Evolutionary conservation across 1,284 basidiomycete genomes (phyloP), one percentile per base, ranked within the genome.

Genomic region (Leccinum brunneo-olivaceum): DNA sequence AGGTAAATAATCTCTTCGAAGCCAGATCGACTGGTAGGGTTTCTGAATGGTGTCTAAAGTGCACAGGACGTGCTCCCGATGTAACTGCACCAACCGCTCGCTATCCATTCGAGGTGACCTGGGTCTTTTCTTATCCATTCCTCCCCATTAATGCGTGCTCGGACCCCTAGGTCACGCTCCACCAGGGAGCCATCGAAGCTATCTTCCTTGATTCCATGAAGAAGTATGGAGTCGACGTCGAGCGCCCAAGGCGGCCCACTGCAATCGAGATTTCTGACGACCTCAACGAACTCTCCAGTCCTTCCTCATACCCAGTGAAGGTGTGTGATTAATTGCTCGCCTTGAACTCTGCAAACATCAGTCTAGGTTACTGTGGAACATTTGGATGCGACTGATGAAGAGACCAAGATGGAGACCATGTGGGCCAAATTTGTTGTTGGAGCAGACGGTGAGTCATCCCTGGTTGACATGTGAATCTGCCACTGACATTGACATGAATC

Each of bases 101-200:
- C 14, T 85, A 74, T 58, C 81, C 81, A 5, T 84, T 81, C 50
- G 79, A 81, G 65, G 81, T 18, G 45, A 19, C 32, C 14, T n/a
- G 12, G 12, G 1, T 43, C 23, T 3, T 23, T 19, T 6, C 9
- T 1, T n/a, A 12, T 45, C n/a, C n/a, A n/a, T 14, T 39, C 18
- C 34, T 24, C 7, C 10, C n/a, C n/a, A 14, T 39, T 50, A 2
- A 43, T 23, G 24, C n/a, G 3, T 24, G 8, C 6, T 23, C 8
- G 10, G n/a, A 8, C 10, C 1, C 19, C 14, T 49, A 86, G 78
- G 64, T 77, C 6, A 85, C 83, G 0, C 65, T 86, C n/a, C 79
- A 85, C 50, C 85, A 89, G 66, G 84, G 83, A 1, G 76, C 74
- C 3, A 85, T 88, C 29, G 84, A 88, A 59, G 62, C 68, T 1